Evolutionary conservation across 495 filamentous ascomycete genomes (phyloP).

Genomic region (Aspergillus cavernicola): DNA sequence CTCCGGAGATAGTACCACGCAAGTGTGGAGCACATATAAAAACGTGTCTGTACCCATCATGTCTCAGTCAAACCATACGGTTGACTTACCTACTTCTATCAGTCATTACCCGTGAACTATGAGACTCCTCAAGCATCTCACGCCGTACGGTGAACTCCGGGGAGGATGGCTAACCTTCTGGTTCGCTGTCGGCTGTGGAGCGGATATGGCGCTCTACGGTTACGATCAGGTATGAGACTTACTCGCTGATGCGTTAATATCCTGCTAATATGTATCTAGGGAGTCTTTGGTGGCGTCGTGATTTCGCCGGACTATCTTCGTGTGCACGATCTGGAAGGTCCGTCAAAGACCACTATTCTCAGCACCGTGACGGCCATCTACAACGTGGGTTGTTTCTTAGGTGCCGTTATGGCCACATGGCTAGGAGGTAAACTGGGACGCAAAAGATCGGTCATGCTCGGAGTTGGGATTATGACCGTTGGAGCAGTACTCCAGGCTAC

Average conservation of each 20-base stretch:
- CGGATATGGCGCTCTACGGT: conserved; percentile 55
- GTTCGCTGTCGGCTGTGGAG: conserved; percentile 4
- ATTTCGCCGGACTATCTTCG: conserved; percentile 55
- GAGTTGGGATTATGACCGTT: conserved; percentile 55
- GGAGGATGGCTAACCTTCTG: conserved; percentile 10
- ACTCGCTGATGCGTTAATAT: not conserved
- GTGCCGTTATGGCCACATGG: conserved; percentile 48
- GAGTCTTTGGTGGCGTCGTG: conserved; percentile 52
- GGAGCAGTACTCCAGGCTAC: conserved; percentile 57
- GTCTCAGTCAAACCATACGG: not conserved
- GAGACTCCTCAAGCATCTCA: not conserved
- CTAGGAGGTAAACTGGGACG: conserved; percentile 55
- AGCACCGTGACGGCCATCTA: conserved; percentile 60
- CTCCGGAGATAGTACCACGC: not conserved
- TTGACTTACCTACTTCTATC: not conserved
- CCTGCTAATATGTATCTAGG: conserved; percentile 26
- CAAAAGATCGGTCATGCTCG: conserved; percentile 52
- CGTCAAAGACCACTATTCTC: conserved; percentile 46
- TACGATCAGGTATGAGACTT: conserved; percentile 37
- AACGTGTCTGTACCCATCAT: not conserved
- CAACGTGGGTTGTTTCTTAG: conserved; percentile 59
- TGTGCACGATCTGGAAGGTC: conserved; percentile 43
- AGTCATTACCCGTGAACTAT: not conserved
- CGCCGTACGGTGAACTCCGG: not conserved
- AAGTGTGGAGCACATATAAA: not conserved